Evolutionary conservation across 306 rosid genomes (phyloP).

Genomic region (Dryas drummondii): DNA sequence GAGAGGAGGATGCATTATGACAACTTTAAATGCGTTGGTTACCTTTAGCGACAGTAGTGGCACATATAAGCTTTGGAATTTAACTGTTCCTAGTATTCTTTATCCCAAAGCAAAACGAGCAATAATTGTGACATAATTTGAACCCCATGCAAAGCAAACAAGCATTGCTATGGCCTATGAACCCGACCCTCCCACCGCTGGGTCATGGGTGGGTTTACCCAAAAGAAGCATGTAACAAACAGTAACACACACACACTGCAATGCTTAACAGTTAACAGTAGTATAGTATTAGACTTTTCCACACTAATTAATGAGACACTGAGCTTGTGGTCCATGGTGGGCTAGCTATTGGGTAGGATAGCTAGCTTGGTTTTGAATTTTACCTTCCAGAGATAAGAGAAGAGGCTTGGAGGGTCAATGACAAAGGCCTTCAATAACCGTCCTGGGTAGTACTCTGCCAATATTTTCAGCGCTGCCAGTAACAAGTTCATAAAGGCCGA

Average conservation of each 20-base stretch:
- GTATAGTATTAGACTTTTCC: too few relatives aligned
- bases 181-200: not conserved
- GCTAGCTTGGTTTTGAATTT: constrained; percentile 8
- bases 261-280: too few relatives aligned
- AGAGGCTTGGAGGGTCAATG: constrained; percentile 87
- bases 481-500: constrained; percentile 81
- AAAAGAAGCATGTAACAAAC: too few relatives aligned
- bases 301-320: too few relatives aligned
- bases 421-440: constrained; percentile 69
- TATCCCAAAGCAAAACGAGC: not conserved
- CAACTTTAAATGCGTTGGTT: not conserved
- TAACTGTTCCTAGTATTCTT: not conserved
- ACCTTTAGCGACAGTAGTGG: not conserved
- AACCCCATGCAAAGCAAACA: not conserved
- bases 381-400: constrained; percentile 97
- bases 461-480: constrained; percentile 67
- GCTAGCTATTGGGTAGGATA: too few relatives aligned
- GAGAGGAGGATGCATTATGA: too few relatives aligned
- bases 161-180: not conserved
- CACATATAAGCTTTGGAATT: not conserved
- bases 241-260: too few relatives aligned
- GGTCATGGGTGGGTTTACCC: too few relatives aligned
- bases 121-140: constrained; percentile 23
- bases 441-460: constrained; percentile 77
- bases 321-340: too few relatives aligned